Evolutionary conservation across 2,329 filamentous ascomycete genomes (phyloP).

Genomic region (Talaromyces albobiverticillius): DNA sequence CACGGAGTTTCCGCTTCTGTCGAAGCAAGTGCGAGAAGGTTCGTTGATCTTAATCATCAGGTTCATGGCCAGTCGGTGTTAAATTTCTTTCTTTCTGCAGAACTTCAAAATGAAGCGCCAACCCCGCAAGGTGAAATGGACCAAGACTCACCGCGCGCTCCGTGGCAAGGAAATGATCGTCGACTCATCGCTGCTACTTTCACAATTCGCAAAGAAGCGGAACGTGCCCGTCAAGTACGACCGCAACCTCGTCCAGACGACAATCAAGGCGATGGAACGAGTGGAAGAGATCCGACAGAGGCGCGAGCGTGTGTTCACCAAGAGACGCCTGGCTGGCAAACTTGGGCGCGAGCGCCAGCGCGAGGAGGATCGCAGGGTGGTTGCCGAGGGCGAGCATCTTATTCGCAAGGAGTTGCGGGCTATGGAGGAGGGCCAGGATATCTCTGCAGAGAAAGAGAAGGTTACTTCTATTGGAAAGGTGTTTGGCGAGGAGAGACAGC

Average conservation of each 20-base stretch:
- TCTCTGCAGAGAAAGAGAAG: constrained; percentile 32
- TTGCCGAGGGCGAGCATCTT: constrained; percentile 88
- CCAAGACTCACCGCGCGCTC: constrained; percentile 83
- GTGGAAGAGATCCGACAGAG: constrained; percentile 79
- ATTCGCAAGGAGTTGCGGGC: constrained; percentile 67
- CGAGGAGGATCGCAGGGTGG: constrained; percentile 78
- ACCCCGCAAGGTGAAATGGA: constrained; percentile 95
- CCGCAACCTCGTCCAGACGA: constrained; percentile 82
- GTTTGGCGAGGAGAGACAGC: constrained; percentile 39
- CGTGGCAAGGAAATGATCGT: constrained; percentile 88
- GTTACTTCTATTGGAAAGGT: constrained; percentile 30
- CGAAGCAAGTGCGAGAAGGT: constrained; percentile 64
- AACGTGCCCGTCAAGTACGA: constrained; percentile 96
- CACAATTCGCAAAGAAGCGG: constrained; percentile 82
- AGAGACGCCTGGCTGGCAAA: constrained; percentile 88
- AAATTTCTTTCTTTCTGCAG: constrained; percentile 5
- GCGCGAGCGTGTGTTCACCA: constrained; percentile 90
- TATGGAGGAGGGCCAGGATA: constrained; percentile 49
- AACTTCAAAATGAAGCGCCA: constrained; percentile 98
- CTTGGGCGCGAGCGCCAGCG: constrained; percentile 68
- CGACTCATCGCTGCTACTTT: constrained; percentile 72
- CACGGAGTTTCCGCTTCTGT: constrained; percentile 65
- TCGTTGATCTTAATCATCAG: background rate
- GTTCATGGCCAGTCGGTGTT: background rate
- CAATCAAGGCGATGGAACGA: constrained; percentile 87